Evolutionary conservation across 75 land plant genomes (phyloP), one percentile per base, ranked within the genome.

Genomic region (Picea glauca): DNA sequence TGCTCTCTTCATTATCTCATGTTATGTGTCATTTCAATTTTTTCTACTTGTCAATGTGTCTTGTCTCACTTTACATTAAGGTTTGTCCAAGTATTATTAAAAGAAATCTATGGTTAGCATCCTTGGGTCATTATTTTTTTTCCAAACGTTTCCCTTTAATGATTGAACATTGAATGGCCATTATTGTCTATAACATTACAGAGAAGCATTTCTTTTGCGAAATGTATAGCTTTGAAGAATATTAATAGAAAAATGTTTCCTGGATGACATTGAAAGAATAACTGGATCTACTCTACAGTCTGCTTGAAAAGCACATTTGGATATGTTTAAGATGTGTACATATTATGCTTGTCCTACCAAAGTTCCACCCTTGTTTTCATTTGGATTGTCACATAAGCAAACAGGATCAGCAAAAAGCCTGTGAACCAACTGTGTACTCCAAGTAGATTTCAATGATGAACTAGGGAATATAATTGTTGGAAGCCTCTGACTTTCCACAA

Each of bases 401-500:
- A 70, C 43, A 70, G 74, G 74, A 35, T 70, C 74, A 35, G 23
- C 74, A 70, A 70, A 70, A 43, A 43, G 86, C 74, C 68, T 81
- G 58, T 93, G 94, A 56, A 92, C 79, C 70, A 87, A 90, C 77
- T 90, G 85, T 26, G 94, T 89, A 76, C 95, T 93, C 93, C 98
- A 94, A 18, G 90, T 87, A 23, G 79, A 59, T 35, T 83, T 87
- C 77, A 86, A 58, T 13, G 87, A 38, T 20, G 92, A 78, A 64
- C 78, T 78, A 21, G 99, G 98, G 60, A 93, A 87, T 21, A 98
- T 89, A 18, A 95, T 81, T 26, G 99, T 98, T 20, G 99, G 96
- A n/a, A 87, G 79, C 87, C 99, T 94, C 81, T 88, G 89, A 83
- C 96, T 98, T 78, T 98, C 96, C 77, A 90, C 99, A 58, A 93